Percentiles rank a stretch among this genome's conserved stretches.
Evolutionary conservation across 495 filamentous ascomycete genomes (phyloP).

Genomic region (Cryomyces minteri): DNA sequence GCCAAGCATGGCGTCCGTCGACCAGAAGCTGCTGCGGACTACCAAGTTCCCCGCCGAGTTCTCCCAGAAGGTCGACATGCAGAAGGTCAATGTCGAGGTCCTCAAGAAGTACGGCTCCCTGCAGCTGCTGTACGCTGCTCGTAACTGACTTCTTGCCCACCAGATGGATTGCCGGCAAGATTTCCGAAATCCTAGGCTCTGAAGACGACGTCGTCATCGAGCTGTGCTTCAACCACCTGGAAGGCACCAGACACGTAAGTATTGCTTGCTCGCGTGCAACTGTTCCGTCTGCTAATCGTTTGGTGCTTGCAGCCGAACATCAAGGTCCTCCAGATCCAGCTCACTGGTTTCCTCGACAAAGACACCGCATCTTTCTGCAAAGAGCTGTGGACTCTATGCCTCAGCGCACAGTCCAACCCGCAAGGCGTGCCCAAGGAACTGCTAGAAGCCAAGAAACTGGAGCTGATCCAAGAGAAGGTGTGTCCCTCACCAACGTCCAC

Average conservation of each 20-base stretch:
- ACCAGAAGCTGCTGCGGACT: conserved; percentile 69
- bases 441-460: conserved; percentile 86
- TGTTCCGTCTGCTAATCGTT: not conserved
- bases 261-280: not conserved
- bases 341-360: conserved; percentile 90
- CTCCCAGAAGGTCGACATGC: conserved; percentile 88
- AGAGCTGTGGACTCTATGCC: conserved; percentile 75
- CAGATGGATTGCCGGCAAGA: conserved; percentile 83
- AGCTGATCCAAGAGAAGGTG: conserved; percentile 87
- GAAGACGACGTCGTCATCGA: conserved; percentile 95
- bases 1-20: too few relatives aligned
- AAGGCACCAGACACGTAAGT: conserved; percentile 63
- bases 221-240: conserved; percentile 76
- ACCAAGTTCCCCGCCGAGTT: conserved; percentile 94
- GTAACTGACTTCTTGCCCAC: conserved; percentile 2
- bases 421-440: conserved; percentile 90
- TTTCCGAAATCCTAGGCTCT: conserved; percentile 68
- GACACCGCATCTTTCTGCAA: conserved; percentile 84
- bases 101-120: conserved; percentile 67
- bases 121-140: not conserved
- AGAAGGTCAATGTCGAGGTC: conserved; percentile 88
- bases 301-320: conserved; percentile 58
- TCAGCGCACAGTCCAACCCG: conserved; percentile 75
- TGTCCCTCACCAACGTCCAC: not conserved
- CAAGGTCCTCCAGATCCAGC: conserved; percentile 79